phyloP scores from a whole-genome alignment of 106 monocot genomes.

The Vanilla planifolia region DNA sequence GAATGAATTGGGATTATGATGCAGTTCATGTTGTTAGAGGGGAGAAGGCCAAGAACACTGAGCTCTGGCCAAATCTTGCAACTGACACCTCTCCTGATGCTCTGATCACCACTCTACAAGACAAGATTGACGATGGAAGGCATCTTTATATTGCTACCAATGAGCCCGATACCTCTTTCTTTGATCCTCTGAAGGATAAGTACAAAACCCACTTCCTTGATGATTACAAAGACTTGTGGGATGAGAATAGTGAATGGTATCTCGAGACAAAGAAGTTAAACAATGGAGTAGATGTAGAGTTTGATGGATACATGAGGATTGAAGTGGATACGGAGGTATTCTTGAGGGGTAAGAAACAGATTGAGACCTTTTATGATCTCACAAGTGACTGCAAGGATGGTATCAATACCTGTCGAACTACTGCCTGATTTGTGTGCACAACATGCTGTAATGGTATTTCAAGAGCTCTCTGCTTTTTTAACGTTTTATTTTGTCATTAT shows the following conservation, averaged over 20 bases:
- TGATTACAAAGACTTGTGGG: slow-evolving; percentile 83
- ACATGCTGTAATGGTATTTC: not conserved
- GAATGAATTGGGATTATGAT: slow-evolving; percentile 83
- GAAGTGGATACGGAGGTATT: slow-evolving; percentile 86
- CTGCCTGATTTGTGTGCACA: slow-evolving; percentile 2
- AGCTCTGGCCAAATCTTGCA: slow-evolving; percentile 60
- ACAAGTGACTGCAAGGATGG: slow-evolving; percentile 83
- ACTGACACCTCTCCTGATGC: slow-evolving; percentile 56
- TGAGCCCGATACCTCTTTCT: slow-evolving; percentile 47
- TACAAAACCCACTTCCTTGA: slow-evolving; percentile 66
- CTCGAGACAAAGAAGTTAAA: slow-evolving; percentile 71
- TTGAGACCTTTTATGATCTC: slow-evolving; percentile 88
- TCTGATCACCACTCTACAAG: slow-evolving; percentile 40
- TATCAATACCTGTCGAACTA: slow-evolving; percentile 43
- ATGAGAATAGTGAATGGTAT: slow-evolving; percentile 77
- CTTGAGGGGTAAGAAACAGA: slow-evolving; percentile 78
- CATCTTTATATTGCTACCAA: slow-evolving; percentile 71
- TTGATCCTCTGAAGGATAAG: slow-evolving; percentile 71
- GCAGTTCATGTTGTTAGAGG: slow-evolving; percentile 71
- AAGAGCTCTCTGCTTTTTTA: not conserved
- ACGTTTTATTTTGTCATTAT: no score
- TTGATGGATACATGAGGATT: slow-evolving; percentile 85
- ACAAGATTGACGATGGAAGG: slow-evolving; percentile 71
- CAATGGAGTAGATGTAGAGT: slow-evolving; percentile 63
- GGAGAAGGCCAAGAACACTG: slow-evolving; percentile 57